A percentile compares a stretch with the other conserved stretches of the same genome.
phyloP scores from a whole-genome alignment of 306 rosid genomes.

The Crotalaria pallida region DNA sequence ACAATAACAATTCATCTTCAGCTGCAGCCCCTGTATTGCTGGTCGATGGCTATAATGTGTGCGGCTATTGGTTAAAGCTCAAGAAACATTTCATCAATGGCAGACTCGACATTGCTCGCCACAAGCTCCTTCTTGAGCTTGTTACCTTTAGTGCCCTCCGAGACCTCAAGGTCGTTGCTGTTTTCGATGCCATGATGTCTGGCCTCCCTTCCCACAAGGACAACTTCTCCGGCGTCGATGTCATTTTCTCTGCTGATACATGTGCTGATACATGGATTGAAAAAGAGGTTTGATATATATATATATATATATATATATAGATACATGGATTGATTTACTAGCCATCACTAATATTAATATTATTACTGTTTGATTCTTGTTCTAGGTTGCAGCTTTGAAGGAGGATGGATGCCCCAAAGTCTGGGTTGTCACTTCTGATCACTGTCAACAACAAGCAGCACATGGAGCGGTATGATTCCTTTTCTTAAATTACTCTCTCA shows the following conservation, averaged over 20 bases:
- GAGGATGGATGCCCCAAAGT: conserved; percentile 95
- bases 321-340: too few relatives aligned
- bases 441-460: conserved; percentile 74
- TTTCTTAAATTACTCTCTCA: conserved; percentile 26
- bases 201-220: conserved; percentile 86
- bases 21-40: conserved; percentile 81
- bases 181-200: conserved; percentile 92
- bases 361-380: too few relatives aligned
- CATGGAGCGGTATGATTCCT: conserved; percentile 72
- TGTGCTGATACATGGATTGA: conserved; percentile 98
- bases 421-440: conserved; percentile 95
- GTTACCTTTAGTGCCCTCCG: conserved; percentile 64
- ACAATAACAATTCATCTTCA: too few relatives aligned
- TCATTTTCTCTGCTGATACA: conserved; percentile 64
- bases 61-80: conserved; percentile 89
- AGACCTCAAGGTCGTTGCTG: conserved; percentile 90
- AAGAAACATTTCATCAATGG: conserved; percentile 77
- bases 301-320: too few relatives aligned
- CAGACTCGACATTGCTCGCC: conserved; percentile 77
- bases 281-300: conserved; percentile 71
- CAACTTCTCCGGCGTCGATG: conserved; percentile 58
- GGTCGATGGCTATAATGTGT: conserved; percentile 91
- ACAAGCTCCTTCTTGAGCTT: conserved; percentile 79
- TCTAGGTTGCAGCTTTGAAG: conserved; percentile 76
- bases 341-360: too few relatives aligned